Conservation (phyloP, 129 eudicot species). For the Cynara cardunculus region DNA sequence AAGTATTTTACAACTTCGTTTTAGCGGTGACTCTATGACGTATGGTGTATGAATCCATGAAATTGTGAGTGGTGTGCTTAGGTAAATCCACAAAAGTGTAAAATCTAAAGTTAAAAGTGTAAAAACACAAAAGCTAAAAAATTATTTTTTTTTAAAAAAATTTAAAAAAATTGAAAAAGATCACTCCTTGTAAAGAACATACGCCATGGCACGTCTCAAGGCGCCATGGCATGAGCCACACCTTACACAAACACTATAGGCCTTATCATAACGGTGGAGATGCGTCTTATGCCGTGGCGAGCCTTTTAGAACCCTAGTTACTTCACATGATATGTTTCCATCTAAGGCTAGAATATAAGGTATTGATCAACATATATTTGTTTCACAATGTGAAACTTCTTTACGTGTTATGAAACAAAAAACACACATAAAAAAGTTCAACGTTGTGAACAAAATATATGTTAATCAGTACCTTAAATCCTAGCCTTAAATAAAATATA, state of each 20-base stretch:
- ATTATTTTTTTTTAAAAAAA: no score
- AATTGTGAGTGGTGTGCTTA: no score
- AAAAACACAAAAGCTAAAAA: no score
- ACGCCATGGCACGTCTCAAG: not conserved
- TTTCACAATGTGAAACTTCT: not conserved
- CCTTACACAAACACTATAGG: not conserved
- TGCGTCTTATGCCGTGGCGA: not conserved
- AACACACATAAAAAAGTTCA: not conserved
- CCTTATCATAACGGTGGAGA: not conserved
- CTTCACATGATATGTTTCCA: not conserved
- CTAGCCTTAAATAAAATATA: not conserved
- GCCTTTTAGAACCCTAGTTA: not conserved
- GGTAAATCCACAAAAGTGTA: no score
- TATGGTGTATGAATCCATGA: no score
- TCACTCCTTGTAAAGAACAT: not conserved
- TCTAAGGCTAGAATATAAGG: not conserved
- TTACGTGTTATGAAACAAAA: not conserved
- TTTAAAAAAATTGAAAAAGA: not conserved
- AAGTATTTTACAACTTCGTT: no score
- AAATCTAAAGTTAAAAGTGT: no score
- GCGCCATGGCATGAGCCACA: not conserved
- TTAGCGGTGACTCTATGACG: no score
- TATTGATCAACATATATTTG: not conserved
- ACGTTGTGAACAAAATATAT: no score
- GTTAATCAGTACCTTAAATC: not conserved